Percentiles rank a stretch among this genome's conserved stretches.
Conservation (phyloP, 257 asterid genomes). For the Gynochthodes officinalis region DNA sequence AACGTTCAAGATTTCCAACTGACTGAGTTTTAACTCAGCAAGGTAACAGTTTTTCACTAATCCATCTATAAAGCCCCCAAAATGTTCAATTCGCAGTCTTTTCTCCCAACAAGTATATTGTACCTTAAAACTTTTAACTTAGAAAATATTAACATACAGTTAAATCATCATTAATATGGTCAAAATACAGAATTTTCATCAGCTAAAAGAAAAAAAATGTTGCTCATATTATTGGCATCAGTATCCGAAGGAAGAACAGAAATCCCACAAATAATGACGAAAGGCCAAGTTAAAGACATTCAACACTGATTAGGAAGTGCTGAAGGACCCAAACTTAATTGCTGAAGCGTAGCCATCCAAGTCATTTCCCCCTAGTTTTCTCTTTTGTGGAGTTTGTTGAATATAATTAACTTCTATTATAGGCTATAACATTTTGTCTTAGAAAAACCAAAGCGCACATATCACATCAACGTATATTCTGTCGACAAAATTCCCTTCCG, state of each 20-base stretch:
- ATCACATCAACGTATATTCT: not conserved
- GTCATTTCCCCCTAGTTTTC: not conserved
- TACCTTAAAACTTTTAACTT: not conserved
- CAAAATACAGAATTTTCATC: not conserved
- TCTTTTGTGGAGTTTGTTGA: too few relatives aligned
- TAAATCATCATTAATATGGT: too few relatives aligned
- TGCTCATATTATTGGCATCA: not conserved
- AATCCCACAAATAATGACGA: not conserved
- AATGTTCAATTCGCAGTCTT: too few relatives aligned
- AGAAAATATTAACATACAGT: too few relatives aligned
- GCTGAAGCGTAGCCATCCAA: not conserved
- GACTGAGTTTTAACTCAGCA: too few relatives aligned
- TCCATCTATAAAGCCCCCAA: too few relatives aligned
- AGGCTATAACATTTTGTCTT: not conserved
- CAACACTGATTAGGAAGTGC: not conserved
- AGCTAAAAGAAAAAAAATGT: not conserved
- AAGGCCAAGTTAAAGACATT: not conserved
- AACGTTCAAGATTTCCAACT: too few relatives aligned
- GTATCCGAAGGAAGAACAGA: not conserved
- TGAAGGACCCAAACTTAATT: not conserved
- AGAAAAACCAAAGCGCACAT: not conserved
- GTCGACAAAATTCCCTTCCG: not conserved
- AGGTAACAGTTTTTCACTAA: too few relatives aligned
- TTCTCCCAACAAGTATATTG: too few relatives aligned
- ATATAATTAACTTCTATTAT: too few relatives aligned